Conservation (phyloP, 2,329 filamentous ascomycete species). For the Fusarium stilboides region DNA sequence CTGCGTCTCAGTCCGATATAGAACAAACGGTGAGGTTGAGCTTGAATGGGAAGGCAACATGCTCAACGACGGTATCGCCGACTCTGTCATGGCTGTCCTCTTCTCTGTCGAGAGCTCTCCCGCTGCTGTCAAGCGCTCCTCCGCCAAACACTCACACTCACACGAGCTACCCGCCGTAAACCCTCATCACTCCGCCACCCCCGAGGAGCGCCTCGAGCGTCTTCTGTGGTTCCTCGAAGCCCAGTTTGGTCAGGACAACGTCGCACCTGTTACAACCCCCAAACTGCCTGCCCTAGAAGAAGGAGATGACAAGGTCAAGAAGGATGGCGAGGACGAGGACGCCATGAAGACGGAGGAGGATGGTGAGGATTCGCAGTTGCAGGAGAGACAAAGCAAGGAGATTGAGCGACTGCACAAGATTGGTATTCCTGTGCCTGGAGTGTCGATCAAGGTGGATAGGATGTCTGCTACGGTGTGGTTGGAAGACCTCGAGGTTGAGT, state of each 20-base stretch:
- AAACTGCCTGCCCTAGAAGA: slow-evolving; percentile 64
- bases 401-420: slow-evolving; percentile 84
- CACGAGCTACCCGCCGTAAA: slow-evolving; percentile 70
- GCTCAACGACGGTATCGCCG: slow-evolving; percentile 97
- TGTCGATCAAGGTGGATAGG: slow-evolving; percentile 90
- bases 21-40: slow-evolving; percentile 83
- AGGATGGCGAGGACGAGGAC: slow-evolving; percentile 58
- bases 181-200: slow-evolving; percentile 79
- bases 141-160: slow-evolving; percentile 53
- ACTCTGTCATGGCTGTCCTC: slow-evolving; percentile 93
- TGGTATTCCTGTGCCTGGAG: slow-evolving; percentile 91
- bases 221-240: slow-evolving; percentile 97
- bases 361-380: slow-evolving; percentile 61
- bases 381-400: slow-evolving; percentile 76
- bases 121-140: slow-evolving; percentile 86
- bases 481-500: slow-evolving; percentile 92
- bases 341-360: slow-evolving; percentile 55
- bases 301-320: slow-evolving; percentile 53
- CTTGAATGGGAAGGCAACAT: slow-evolving; percentile 98
- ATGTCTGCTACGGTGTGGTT: slow-evolving; percentile 91
- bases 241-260: slow-evolving; percentile 89
- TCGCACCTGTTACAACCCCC: slow-evolving; percentile 80
- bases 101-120: slow-evolving; percentile 94
- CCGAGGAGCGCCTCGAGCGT: slow-evolving; percentile 84
- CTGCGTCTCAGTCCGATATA: slow-evolving; percentile 86